phyloP scores from a whole-genome alignment of 2,329 filamentous ascomycete genomes.

The Fusarium annulatum region DNA sequence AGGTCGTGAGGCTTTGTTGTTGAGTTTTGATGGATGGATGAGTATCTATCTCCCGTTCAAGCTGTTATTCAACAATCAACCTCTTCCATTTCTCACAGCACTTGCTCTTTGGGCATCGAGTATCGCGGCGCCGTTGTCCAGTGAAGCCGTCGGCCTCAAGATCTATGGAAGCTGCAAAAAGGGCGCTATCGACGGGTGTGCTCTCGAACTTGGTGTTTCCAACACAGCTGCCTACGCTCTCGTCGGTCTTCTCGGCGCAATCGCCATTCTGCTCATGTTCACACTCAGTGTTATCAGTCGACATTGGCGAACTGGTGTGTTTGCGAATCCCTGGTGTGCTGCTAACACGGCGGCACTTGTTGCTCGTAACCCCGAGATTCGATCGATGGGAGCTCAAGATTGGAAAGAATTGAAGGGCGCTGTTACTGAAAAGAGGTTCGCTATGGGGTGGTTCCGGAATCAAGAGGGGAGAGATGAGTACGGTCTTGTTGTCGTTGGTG shows the following conservation, averaged over 20 bases:
- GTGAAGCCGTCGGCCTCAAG: conserved; percentile 39
- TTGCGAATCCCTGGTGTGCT: conserved; percentile 39
- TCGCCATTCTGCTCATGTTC: conserved; percentile 6
- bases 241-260: conserved; percentile 10
- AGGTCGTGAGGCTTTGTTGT: conserved; percentile 55
- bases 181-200: conserved; percentile 33
- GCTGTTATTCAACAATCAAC: conserved; percentile 49
- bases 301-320: conserved; percentile 36
- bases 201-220: conserved; percentile 35
- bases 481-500: conserved; percentile 23
- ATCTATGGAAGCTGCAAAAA: conserved; percentile 35
- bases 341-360: conserved; percentile 34
- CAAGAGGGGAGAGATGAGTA: conserved; percentile 29
- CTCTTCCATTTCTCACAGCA: conserved; percentile 43
- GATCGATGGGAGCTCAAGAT: conserved; percentile 20
- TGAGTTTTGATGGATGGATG: conserved; percentile 53
- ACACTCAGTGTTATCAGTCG: conserved; percentile 30
- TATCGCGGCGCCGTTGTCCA: conserved; percentile 32
- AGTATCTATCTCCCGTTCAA: conserved; percentile 51
- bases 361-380: conserved; percentile 32
- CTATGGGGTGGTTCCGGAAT: conserved; percentile 26
- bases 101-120: conserved; percentile 17
- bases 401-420: conserved; percentile 26
- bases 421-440: conserved; percentile 27
- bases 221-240: conserved; percentile 28